These are phyloP conservation scores for Escovopsis sp. DNA, from an alignment of 2,329 filamentous ascomycete genomes.

Conservation along the genomic window DNA sequence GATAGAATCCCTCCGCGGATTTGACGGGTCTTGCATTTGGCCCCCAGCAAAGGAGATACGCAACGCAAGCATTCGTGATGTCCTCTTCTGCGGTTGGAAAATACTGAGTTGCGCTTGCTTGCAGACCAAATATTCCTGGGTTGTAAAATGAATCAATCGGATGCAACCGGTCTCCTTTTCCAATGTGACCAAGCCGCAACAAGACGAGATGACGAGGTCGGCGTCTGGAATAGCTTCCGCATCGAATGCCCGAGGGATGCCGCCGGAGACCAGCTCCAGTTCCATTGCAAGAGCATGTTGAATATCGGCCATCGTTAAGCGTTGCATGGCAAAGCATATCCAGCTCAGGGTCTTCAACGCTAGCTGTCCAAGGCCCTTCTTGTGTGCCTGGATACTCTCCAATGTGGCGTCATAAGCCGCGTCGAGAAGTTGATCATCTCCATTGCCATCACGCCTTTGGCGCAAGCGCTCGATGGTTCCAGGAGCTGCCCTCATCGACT, in stretches of 20 bases:
- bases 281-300: conserved; percentile 25
- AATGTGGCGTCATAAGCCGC: conserved; percentile 8
- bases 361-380: conserved; percentile 13
- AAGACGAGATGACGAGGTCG: conserved; percentile 20
- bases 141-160: conserved; percentile 27
- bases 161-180: conserved; percentile 22
- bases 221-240: conserved; percentile 18
- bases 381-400: conserved; percentile 23
- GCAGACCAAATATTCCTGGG: conserved; percentile 26
- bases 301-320: conserved; percentile 19
- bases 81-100: neutral
- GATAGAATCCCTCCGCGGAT: neutral
- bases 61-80: neutral
- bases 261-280: neutral
- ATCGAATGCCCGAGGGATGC: conserved; percentile 12
- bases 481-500: neutral
- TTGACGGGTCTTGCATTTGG: neutral
- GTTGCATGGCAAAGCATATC: conserved; percentile 21
- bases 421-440: neutral
- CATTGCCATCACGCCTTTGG: neutral
- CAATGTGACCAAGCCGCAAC: conserved; percentile 24
- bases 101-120: neutral
- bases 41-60: neutral
- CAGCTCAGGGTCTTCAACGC: conserved; percentile 23
- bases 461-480: neutral